phyloP scores from a whole-genome alignment of 139 green algal species.

The Closterium sp. region DNA sequence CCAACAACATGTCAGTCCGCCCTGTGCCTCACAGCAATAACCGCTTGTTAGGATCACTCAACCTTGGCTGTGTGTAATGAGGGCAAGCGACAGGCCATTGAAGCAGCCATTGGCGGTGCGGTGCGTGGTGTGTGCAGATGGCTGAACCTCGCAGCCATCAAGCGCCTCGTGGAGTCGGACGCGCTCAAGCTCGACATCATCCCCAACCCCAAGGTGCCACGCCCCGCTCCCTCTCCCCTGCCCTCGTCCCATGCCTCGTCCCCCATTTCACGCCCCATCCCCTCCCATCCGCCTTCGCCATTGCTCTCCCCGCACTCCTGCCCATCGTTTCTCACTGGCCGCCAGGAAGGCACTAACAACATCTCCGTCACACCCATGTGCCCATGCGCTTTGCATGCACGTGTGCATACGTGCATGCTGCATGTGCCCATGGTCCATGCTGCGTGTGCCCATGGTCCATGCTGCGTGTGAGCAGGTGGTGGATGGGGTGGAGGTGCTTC shows the following conservation, averaged over 20 bases:
- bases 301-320: neutral
- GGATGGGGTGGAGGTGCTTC: conserved; percentile 34
- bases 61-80: neutral
- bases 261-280: neutral
- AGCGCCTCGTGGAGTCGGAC: conserved; percentile 11
- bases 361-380: neutral
- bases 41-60: neutral
- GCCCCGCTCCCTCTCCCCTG: too few species aligned
- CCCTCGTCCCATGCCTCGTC: too few species aligned
- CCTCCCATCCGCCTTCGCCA: neutral
- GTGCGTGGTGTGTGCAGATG: conserved; percentile 9
- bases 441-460: neutral
- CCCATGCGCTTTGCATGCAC: too few species aligned
- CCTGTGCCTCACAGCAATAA: neutral
- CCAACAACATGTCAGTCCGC: conserved; percentile 39
- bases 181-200: conserved; percentile 38
- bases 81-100: neutral
- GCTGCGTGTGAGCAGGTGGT: conserved; percentile 22
- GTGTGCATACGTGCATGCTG: neutral
- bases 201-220: conserved; percentile 33
- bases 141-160: conserved; percentile 28
- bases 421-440: neutral
- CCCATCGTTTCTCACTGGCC: neutral
- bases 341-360: too few species aligned
- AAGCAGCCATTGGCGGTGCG: too few species aligned